These are phyloP conservation scores for Strobilomyces dryophilus DNA, from an alignment of 768 basidiomycete species.

Conservation along the genomic window DNA sequence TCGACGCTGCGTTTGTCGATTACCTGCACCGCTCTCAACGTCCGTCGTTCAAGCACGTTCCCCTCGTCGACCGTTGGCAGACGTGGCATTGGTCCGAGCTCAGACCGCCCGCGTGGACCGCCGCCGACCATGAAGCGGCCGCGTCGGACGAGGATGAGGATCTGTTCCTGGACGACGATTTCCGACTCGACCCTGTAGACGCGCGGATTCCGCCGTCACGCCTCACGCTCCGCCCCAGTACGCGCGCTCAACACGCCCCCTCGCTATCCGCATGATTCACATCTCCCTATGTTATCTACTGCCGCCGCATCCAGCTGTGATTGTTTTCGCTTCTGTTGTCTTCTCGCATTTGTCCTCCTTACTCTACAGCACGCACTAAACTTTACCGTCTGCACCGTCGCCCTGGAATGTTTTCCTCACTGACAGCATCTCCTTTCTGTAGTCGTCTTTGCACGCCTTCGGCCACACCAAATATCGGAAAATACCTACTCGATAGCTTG, in stretches of 20 bases:
- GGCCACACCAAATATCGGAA: constrained; percentile 17
- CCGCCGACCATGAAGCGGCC: constrained; percentile 1
- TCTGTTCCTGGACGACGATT: constrained; percentile 25
- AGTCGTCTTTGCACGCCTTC: constrained; percentile 18
- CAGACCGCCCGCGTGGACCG: constrained; percentile 25
- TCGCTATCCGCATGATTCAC: constrained; percentile 16
- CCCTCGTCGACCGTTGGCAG: constrained; percentile 29
- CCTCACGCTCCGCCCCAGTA: constrained; percentile 9
- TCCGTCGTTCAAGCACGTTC: constrained; percentile 20
- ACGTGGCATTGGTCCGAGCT: constrained; percentile 34
- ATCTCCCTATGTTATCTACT: constrained; percentile 6
- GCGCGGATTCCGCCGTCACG: constrained; percentile 10
- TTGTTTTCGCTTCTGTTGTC: constrained; percentile 18
- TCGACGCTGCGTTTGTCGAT: constrained; percentile 22
- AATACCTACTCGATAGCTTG: constrained; percentile 22
- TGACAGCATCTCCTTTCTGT: constrained; percentile 24
- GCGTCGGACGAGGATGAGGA: constrained; percentile 21
- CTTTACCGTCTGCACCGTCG: constrained; percentile 8
- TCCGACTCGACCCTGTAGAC: constrained; percentile 11
- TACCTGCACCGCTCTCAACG: constrained; percentile 24
- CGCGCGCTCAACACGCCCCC: constrained; percentile 14
- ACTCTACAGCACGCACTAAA: constrained; percentile 24
- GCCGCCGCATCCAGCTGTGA: constrained; percentile 8
- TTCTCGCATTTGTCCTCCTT: constrained; percentile 17
- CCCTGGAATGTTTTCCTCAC: constrained; percentile 16